Evolutionary conservation across 768 basidiomycete genomes (phyloP).

Genomic region (Dendrothele bispora): DNA sequence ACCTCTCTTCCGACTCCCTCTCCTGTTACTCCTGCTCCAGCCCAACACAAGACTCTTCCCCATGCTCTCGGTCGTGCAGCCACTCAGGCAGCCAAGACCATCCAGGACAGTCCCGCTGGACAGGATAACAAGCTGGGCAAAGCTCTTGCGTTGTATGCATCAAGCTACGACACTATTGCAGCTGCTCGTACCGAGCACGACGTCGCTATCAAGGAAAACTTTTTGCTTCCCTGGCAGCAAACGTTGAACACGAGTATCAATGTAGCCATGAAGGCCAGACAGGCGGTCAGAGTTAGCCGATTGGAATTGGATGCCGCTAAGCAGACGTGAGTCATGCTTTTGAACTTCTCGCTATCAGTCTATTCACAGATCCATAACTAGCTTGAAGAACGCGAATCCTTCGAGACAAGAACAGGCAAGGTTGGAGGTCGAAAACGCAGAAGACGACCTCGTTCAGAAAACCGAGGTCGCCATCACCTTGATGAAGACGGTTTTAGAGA

Average conservation of each 20-base stretch:
- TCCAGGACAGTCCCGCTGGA: conserved; percentile 41
- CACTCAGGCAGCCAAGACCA: conserved; percentile 49
- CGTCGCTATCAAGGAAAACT: conserved; percentile 59
- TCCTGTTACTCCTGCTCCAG: conserved; percentile 51
- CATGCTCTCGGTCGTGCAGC: conserved; percentile 91
- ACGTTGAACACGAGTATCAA: conserved; percentile 82
- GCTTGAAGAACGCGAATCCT: conserved; percentile 76
- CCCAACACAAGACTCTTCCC: conserved; percentile 93
- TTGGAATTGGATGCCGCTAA: conserved; percentile 91
- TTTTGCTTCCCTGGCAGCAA: conserved; percentile 84
- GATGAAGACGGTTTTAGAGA: conserved; percentile 98
- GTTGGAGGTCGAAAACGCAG: conserved; percentile 89
- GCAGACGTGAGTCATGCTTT: conserved; percentile 59
- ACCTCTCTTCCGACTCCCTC: conserved; percentile 72
- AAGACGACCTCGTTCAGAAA: conserved; percentile 96
- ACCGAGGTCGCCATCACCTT: conserved; percentile 96
- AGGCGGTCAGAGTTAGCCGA: conserved; percentile 75
- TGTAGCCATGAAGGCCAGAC: conserved; percentile 90
- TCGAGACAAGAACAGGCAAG: conserved; percentile 88
- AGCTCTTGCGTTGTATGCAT: conserved; percentile 76
- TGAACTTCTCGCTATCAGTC: background rate
- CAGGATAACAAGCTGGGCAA: conserved; percentile 66
- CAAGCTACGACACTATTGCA: conserved; percentile 71
- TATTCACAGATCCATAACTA: conserved; percentile 26
- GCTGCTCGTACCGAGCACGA: conserved; percentile 82